Evolutionary conservation across 2,329 filamentous ascomycete genomes (phyloP).

Genomic region (Meredithiella fracta): DNA sequence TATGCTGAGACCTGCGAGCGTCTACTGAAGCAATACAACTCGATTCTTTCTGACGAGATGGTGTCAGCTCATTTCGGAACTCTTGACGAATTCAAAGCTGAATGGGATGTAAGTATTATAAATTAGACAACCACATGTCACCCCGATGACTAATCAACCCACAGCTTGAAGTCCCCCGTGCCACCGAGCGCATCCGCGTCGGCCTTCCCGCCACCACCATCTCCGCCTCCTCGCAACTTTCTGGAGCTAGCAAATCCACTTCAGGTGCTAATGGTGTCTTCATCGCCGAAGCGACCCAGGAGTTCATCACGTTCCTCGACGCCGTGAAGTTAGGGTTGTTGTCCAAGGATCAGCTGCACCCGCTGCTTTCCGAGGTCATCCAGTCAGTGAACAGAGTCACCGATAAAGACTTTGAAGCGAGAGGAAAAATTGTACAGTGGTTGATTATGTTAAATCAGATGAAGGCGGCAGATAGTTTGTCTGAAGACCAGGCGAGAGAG

Average conservation of each 20-base stretch:
- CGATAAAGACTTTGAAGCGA: constrained; percentile 82
- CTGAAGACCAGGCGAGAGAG: constrained; percentile 73
- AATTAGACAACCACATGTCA: not conserved
- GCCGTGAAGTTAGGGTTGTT: constrained; percentile 82
- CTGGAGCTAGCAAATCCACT: constrained; percentile 24
- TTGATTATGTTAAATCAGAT: constrained; percentile 94
- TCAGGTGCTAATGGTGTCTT: constrained; percentile 38
- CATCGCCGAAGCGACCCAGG: constrained; percentile 83
- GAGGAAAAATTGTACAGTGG: constrained; percentile 97
- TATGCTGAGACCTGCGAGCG: constrained; percentile 95
- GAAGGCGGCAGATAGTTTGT: constrained; percentile 83
- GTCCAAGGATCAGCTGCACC: constrained; percentile 93
- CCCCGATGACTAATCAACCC: not conserved
- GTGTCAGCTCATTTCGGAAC: constrained; percentile 81
- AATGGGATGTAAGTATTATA: constrained; percentile 61
- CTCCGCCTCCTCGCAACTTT: constrained; percentile 33
- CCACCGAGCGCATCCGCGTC: constrained; percentile 79
- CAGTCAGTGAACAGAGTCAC: constrained; percentile 96
- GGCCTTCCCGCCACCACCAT: constrained; percentile 78
- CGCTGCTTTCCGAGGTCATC: constrained; percentile 84
- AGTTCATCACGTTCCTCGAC: constrained; percentile 96
- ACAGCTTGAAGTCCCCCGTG: constrained; percentile 87
- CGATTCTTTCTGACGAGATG: constrained; percentile 73
- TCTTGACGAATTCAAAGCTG: constrained; percentile 75
- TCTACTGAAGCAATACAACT: constrained; percentile 91